Evolutionary conservation across 805 yeast species (phyloP).

Genomic region (Clavispora vitiphila): DNA sequence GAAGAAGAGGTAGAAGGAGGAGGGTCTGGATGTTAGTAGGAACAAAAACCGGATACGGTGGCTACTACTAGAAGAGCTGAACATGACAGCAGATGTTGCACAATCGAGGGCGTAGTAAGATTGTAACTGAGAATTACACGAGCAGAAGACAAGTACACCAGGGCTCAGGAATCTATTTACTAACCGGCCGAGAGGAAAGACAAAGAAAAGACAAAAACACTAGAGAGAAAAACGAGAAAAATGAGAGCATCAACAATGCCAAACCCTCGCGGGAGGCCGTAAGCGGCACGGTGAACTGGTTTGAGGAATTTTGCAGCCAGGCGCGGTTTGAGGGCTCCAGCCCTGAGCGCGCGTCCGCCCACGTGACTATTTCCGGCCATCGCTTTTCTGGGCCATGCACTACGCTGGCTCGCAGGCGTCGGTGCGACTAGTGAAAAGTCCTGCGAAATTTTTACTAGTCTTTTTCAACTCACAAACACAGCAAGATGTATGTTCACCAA

Average conservation of each 20-base stretch:
- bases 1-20: background rate
- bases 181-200: no score
- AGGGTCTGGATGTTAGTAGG: background rate
- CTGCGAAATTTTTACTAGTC: constrained; percentile 5
- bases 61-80: background rate
- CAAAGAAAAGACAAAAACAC: no score
- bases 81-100: no score
- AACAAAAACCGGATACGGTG: background rate
- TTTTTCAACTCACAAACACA: constrained; percentile 15
- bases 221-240: no score
- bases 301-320: no score
- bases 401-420: constrained; percentile 8
- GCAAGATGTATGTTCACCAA: constrained; percentile 16
- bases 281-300: no score
- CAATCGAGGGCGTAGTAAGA: no score
- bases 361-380: constrained; percentile 8
- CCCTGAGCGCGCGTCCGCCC: constrained; percentile 8
- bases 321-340: constrained; percentile 9
- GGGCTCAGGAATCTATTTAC: no score
- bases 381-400: constrained; percentile 8
- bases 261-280: no score
- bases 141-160: no score
- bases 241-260: no score
- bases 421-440: constrained; percentile 7
- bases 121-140: no score